A percentile compares a stretch with the other conserved stretches of the same genome.
phyloP scores from a whole-genome alignment of 2,329 filamentous ascomycete genomes.

The Samsoniella hepiali region DNA sequence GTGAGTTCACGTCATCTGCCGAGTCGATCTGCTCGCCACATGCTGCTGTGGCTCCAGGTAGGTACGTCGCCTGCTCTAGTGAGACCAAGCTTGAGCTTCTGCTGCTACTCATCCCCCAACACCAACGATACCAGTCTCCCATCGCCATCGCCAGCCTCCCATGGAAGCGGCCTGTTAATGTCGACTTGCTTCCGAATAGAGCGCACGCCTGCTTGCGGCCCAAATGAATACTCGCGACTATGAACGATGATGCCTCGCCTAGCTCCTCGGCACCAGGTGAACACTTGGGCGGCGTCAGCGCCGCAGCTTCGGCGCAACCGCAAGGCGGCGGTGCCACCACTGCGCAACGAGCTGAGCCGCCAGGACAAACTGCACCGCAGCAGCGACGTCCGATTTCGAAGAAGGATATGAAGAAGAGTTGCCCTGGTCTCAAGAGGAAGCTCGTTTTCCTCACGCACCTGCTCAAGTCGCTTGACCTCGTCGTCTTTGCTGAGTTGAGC shows the following conservation, averaged over 20 bases:
- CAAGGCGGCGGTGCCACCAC: not conserved
- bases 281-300: constrained; percentile 4
- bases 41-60: not conserved
- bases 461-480: constrained; percentile 57
- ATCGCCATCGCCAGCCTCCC: constrained; percentile 6
- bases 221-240: constrained; percentile 41
- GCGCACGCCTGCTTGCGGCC: constrained; percentile 18
- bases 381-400: constrained; percentile 35
- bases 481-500: constrained; percentile 63
- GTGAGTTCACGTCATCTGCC: not conserved
- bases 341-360: not conserved
- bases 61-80: not conserved
- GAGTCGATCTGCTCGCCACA: not conserved
- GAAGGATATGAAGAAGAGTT: constrained; percentile 36
- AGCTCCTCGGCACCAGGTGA: constrained; percentile 35
- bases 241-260: constrained; percentile 50
- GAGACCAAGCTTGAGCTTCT: not conserved
- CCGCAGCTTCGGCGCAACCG: not conserved
- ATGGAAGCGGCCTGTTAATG: not conserved
- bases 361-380: not conserved
- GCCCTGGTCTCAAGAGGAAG: constrained; percentile 52
- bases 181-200: not conserved
- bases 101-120: not conserved
- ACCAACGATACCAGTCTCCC: not conserved
- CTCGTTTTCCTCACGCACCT: constrained; percentile 59